A percentile compares a stretch with the other conserved stretches of the same genome.
These are phyloP conservation scores for Trifolium dubium DNA, from an alignment of 306 rosid species.

Conservation along the genomic window DNA sequence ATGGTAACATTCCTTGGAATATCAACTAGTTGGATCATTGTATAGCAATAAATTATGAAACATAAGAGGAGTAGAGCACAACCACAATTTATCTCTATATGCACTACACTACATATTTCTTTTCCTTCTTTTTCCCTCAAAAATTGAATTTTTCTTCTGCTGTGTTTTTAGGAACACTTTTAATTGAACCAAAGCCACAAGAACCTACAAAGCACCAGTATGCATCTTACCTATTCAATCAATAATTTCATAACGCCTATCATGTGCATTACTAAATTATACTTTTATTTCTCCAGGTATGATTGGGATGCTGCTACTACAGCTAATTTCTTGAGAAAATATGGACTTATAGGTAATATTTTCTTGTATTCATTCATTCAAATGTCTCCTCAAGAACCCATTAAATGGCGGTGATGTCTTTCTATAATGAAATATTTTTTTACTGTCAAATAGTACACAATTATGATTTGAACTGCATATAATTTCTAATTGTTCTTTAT, in stretches of 20 bases:
- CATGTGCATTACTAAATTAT: slow-evolving; percentile 24
- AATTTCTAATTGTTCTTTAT: not conserved
- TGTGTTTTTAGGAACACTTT: slow-evolving; percentile 68
- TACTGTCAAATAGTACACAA: slow-evolving; percentile 7
- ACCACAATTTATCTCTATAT: not conserved
- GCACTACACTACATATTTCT: not conserved
- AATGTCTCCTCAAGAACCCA: slow-evolving; percentile 26
- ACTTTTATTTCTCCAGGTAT: slow-evolving; percentile 62
- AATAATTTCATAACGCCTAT: slow-evolving; percentile 23
- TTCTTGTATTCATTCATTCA: slow-evolving; percentile 22
- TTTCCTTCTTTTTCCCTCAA: not conserved
- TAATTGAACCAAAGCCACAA: slow-evolving; percentile 98
- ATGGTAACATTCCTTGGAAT: slow-evolving; percentile 55
- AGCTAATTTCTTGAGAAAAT: slow-evolving; percentile 84
- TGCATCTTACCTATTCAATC: slow-evolving; percentile 35
- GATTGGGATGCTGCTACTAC: slow-evolving; percentile 99
- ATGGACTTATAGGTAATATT: slow-evolving; percentile 70
- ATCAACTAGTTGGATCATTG: slow-evolving; percentile 11
- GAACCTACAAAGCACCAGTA: slow-evolving; percentile 99
- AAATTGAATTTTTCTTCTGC: not conserved
- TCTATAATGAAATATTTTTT: not conserved
- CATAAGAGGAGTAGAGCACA: not conserved
- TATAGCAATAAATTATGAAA: slow-evolving; percentile 29
- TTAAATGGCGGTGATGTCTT: slow-evolving; percentile 21
- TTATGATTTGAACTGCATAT: slow-evolving; percentile 4